Evolutionary conservation across 805 yeast genomes (phyloP).

Genomic region (Lipomyces yamadae): DNA sequence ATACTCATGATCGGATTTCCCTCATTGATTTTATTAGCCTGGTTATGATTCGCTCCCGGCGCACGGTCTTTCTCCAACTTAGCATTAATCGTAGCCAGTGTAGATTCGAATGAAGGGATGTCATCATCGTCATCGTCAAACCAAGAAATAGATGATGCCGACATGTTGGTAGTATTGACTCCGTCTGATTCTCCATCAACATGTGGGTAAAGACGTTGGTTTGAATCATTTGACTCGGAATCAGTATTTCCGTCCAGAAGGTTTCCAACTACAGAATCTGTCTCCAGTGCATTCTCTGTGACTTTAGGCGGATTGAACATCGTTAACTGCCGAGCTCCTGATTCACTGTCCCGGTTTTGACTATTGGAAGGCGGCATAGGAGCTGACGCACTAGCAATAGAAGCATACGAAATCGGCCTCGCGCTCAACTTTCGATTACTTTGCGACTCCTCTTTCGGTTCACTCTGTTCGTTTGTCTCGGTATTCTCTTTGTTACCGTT

Average conservation of each 20-base stretch:
- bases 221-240: not conserved
- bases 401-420: not conserved
- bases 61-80: not conserved
- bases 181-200: slow-evolving; percentile 1
- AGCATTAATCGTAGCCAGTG: not conserved
- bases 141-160: slow-evolving; percentile 4
- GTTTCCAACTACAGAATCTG: not conserved
- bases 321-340: not conserved
- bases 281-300: not conserved
- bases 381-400: not conserved
- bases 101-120: not conserved
- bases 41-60: not conserved
- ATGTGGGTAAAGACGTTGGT: not conserved
- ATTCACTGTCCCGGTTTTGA: not conserved
- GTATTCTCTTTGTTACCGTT: not conserved
- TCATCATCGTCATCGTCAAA: slow-evolving; percentile 2
- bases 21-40: not conserved
- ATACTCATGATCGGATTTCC: not conserved
- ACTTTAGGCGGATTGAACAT: not conserved
- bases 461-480: not conserved
- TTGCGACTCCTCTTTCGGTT: not conserved
- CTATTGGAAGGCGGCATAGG: not conserved
- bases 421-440: not conserved
- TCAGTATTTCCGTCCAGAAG: not conserved
- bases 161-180: not conserved